Percentiles rank a stretch among this genome's conserved stretches.
phyloP scores from a whole-genome alignment of 768 basidiomycete species.

The Auricularia sp. region DNA sequence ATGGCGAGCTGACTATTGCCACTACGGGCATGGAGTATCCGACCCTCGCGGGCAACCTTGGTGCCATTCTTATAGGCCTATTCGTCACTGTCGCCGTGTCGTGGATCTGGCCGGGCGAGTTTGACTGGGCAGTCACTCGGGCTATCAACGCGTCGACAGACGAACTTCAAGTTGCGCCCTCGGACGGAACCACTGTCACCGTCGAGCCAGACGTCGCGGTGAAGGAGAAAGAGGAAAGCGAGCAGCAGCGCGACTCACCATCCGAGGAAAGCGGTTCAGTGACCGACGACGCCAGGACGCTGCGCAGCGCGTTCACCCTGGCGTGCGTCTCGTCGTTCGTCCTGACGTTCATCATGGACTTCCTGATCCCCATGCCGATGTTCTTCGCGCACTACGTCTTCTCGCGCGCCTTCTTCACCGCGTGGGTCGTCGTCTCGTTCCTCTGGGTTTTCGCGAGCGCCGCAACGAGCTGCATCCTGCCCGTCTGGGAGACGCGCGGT shows the following conservation, averaged over 20 bases:
- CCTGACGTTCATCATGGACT: background rate
- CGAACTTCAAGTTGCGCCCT: background rate
- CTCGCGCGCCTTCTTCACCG: background rate
- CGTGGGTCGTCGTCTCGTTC: constrained; percentile 3
- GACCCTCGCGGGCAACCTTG: constrained; percentile 3
- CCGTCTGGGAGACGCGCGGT: constrained; percentile 1
- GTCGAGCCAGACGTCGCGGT: background rate
- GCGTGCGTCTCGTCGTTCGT: background rate
- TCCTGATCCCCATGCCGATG: constrained; percentile 3
- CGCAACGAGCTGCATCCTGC: constrained; percentile 1
- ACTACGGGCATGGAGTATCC: background rate
- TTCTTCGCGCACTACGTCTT: constrained; percentile 3
- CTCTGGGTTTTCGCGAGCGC: background rate
- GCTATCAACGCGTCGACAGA: background rate
- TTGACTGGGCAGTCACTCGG: constrained; percentile 2
- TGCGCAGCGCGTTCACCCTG: background rate
- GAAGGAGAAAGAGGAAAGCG: background rate
- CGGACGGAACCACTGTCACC: background rate
- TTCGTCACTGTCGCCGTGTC: background rate
- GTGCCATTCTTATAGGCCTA: background rate
- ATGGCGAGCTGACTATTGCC: constrained; percentile 2
- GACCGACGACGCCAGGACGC: background rate
- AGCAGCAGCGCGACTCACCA: background rate
- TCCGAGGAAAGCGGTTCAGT: background rate
- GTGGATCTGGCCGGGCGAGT: background rate